Evolutionary conservation across 2,329 filamentous ascomycete species (phyloP), one percentile per base, ranked within the genome.

Genomic region (Aspergillus candidus): DNA sequence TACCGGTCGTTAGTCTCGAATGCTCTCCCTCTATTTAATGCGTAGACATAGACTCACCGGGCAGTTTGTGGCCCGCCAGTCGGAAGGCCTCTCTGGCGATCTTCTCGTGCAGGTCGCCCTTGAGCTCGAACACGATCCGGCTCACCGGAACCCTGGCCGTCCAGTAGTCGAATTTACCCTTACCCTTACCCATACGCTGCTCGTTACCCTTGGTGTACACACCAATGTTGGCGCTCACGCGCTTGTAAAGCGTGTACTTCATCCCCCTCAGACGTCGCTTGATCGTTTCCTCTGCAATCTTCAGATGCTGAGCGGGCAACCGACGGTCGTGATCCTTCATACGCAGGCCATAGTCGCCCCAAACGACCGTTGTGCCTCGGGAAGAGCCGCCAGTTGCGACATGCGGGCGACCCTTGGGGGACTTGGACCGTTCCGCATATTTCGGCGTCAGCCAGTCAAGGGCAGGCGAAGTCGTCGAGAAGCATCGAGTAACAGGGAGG

Each of bases 101-200:
- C 72, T 95, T 87, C 74, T 98, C 93, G 78, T 98, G 93, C 52
- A 97, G 63, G 57, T 89, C 80, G 36, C 93, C 93, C 68, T 88
- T 89, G 55, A 98, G 72, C 70, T 98, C 93, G 56, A 98, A 94
- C 14, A 96, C 74, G 38, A 98, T 81, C 66, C 93, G 87, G 70
- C 86, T 95, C 40, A 97, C 88, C 7, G 88, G 82, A 55, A 97
- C 83, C 68, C 91, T 82, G 15, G 86, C 81, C 4, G 91, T 89
- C 93, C 93, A 98, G 63, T 94, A 88, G 66, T 98, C 93, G 63
- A 98, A 97, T 50, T 84, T 86, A 57, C 93, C 93, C 68, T 98
- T 98, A 71, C 93, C 93, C 72, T 97, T 98, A 67, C 93, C 93
- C 94, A 98, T 98, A 79, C 93, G 85, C 67, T 88, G 85, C 72